Percentiles rank a stretch among this genome's conserved stretches.
Conservation (phyloP, 805 yeast genomes). For the Myxozyma mucilagina region DNA sequence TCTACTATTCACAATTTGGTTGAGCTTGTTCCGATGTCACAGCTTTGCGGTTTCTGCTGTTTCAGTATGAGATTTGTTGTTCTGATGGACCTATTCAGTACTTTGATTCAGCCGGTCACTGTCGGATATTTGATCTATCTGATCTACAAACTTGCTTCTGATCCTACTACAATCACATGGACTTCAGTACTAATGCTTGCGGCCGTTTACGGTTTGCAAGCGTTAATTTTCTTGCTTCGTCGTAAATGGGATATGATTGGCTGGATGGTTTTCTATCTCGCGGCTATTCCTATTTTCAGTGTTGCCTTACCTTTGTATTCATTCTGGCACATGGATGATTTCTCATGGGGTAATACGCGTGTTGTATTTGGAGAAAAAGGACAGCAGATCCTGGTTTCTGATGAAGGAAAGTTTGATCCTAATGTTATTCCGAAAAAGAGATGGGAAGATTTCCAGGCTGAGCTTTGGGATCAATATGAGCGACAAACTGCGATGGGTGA, state of each 20-base stretch:
- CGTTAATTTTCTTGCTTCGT: slow-evolving; percentile 51
- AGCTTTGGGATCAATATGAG: slow-evolving; percentile 42
- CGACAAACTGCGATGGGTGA: slow-evolving; percentile 20
- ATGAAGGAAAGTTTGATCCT: slow-evolving; percentile 57
- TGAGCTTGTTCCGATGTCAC: slow-evolving; percentile 58
- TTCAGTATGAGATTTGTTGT: slow-evolving; percentile 64
- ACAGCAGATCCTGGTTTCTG: slow-evolving; percentile 49
- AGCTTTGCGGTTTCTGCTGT: slow-evolving; percentile 66
- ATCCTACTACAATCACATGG: slow-evolving; percentile 54
- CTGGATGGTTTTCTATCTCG: slow-evolving; percentile 57
- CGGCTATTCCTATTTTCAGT: slow-evolving; percentile 62
- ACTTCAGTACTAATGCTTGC: slow-evolving; percentile 57
- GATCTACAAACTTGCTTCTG: slow-evolving; percentile 50
- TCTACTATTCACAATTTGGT: slow-evolving; percentile 64
- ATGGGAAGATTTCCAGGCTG: slow-evolving; percentile 62
- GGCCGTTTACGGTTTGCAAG: slow-evolving; percentile 60
- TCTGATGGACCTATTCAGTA: slow-evolving; percentile 57
- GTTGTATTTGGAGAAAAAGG: slow-evolving; percentile 55
- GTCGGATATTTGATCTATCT: slow-evolving; percentile 51
- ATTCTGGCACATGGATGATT: slow-evolving; percentile 66
- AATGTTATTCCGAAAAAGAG: slow-evolving; percentile 54
- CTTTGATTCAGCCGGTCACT: slow-evolving; percentile 63
- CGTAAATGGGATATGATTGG: slow-evolving; percentile 51
- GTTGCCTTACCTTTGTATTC: slow-evolving; percentile 58
- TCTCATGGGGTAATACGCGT: slow-evolving; percentile 68